Evolutionary conservation across 73 alveolate genomes (phyloP), one percentile per base, ranked within the genome.

Genomic region (Paramecium sonneborni): DNA sequence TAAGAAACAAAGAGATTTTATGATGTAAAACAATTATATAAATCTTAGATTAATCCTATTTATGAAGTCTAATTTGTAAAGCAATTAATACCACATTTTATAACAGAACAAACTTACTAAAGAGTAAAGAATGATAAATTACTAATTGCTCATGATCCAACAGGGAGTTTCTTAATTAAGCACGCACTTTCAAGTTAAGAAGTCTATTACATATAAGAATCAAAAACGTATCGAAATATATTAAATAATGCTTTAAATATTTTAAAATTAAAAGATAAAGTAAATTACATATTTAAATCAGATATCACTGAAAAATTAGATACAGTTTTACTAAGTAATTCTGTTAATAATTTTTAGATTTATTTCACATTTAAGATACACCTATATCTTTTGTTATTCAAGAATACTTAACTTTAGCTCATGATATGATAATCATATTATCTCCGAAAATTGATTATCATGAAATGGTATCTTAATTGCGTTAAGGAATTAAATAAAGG

Each of bases 91-190:
- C 69, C 76, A 2, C 10, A 39, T 12, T 41, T 21, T 15, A 43
- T 79, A 5, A 43, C 74, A 1, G 90, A 79, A 46, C 26, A n/a
- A 6, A 46, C 74, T 15, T 24, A 20, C 20, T 18, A 28, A 44
- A 79, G 90, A 79, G 90, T 41, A 20, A 79, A 79, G 34, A 20
- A 79, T 18, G 90, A 79, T 46, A 43, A 11, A 28, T 7, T 79
- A 79, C 10, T 79, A 14, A 46, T 79, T 44, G 43, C 90, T 44
- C 90, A 79, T 46, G 90, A 79, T 20, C 72, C 76, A 5, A 79
- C 90, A 11, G 90, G 90, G 41, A 79, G 90, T 11, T 79, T 79
- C 37, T 34, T 79, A 21, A 20, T 79, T 9, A 79, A 79, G 9
- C 90, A 79, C 15, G 28, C 24, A 1, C 14, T 26, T 5, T 43